Conservation (phyloP, 192 early-diverging fungal genomes). For the Anaeromyces robustus region DNA sequence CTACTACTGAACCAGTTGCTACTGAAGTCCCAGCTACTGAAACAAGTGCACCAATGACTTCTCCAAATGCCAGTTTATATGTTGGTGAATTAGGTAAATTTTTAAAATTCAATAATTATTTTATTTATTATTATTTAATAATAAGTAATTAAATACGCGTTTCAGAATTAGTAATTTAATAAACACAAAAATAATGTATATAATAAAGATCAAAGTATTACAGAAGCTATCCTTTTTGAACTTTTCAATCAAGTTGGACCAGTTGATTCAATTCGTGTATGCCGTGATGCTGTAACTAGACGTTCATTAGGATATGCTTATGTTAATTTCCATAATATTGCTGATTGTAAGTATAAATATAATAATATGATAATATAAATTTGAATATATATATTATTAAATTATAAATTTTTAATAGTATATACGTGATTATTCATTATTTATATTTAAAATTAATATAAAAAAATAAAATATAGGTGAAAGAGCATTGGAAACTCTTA, state of each 20-base stretch:
- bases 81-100: conserved; percentile 76
- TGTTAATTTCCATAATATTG: conserved; percentile 90
- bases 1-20: not conserved
- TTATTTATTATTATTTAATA: too few species aligned
- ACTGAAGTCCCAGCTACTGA: not conserved
- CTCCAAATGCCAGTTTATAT: conserved; percentile 56
- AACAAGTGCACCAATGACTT: conserved; percentile 2
- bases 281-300: conserved; percentile 92
- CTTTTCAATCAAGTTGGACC: conserved; percentile 91
- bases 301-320: conserved; percentile 94
- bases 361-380: not conserved
- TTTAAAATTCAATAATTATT: too few species aligned
- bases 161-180: too few species aligned
- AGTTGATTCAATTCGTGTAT: conserved; percentile 93
- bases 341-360: conserved; percentile 39
- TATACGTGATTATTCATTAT: not conserved
- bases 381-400: not conserved
- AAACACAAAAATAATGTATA: not conserved
- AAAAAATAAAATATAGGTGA: conserved; percentile 33
- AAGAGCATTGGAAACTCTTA: conserved; percentile 81
- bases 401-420: too few species aligned
- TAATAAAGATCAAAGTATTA: conserved; percentile 67
- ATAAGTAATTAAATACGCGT: too few species aligned
- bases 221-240: conserved; percentile 93
- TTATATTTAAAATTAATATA: not conserved